Evolutionary conservation across 495 filamentous ascomycete genomes (phyloP).

Genomic region (Cudoniella acicularis): DNA sequence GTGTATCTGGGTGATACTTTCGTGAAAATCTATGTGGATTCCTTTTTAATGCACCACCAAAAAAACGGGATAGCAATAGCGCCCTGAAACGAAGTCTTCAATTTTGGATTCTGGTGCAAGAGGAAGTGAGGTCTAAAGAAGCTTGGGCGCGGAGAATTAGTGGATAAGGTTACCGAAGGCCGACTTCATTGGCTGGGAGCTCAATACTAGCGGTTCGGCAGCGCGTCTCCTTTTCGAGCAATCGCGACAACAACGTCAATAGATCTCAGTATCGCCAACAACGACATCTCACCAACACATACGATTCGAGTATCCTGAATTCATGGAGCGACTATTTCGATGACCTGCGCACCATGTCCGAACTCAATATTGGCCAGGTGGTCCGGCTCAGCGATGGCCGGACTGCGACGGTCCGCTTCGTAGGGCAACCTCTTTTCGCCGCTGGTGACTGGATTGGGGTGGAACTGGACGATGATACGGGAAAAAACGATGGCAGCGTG

Average conservation of each 20-base stretch:
- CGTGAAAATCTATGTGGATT: too few species aligned
- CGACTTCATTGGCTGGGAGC: too few species aligned
- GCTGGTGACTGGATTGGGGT: constrained; percentile 85
- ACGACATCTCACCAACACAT: not conserved
- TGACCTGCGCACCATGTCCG: constrained; percentile 22
- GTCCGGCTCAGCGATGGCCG: constrained; percentile 75
- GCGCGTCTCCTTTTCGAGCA: constrained; percentile 13
- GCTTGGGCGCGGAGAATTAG: too few species aligned
- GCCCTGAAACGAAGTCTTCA: too few species aligned
- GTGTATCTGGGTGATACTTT: too few species aligned
- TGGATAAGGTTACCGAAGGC: too few species aligned
- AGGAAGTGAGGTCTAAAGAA: too few species aligned
- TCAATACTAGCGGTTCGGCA: not conserved
- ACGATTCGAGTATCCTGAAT: not conserved
- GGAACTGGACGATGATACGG: constrained; percentile 75
- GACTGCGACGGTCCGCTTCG: constrained; percentile 70
- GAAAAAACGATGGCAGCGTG: constrained; percentile 94
- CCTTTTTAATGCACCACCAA: too few species aligned
- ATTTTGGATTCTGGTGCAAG: too few species aligned
- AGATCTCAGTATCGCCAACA: not conserved
- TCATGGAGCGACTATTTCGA: constrained; percentile 2
- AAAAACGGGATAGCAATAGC: too few species aligned
- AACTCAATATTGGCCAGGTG: constrained; percentile 49
- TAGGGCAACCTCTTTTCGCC: constrained; percentile 76
- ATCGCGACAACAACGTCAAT: constrained; percentile 12